Evolutionary conservation across 1,284 basidiomycete genomes (phyloP).

Genomic region (Pholiota adiposa): DNA sequence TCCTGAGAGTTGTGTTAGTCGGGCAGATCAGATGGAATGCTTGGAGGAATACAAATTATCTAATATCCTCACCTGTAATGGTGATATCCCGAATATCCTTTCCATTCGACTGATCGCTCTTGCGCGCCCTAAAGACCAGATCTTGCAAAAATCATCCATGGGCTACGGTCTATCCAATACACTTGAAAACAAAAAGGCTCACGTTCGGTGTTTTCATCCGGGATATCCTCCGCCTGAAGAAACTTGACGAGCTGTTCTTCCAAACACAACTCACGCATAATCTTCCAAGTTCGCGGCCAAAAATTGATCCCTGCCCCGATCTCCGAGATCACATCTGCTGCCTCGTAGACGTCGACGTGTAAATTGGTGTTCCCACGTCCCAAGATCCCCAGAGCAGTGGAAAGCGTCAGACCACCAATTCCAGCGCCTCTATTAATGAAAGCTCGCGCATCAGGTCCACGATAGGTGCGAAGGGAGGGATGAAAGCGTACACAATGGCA

Average conservation of each 20-base stretch:
- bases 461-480: not conserved
- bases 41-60: no score
- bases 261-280: conserved; percentile 25
- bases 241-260: conserved; percentile 22
- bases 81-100: conserved; percentile 17
- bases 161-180: no score
- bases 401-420: conserved; percentile 28
- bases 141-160: not conserved
- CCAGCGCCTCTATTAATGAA: conserved; percentile 25
- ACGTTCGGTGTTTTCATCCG: conserved; percentile 22
- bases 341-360: conserved; percentile 28
- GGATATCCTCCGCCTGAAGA: conserved; percentile 14
- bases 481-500: conserved; percentile 18
- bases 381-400: conserved; percentile 23
- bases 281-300: conserved; percentile 29
- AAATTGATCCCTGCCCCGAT: conserved; percentile 30
- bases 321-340: conserved; percentile 23
- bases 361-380: conserved; percentile 9
- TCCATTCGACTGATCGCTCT: conserved; percentile 24
- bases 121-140: conserved; percentile 22
- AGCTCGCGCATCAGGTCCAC: not conserved
- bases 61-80: conserved; percentile 20
- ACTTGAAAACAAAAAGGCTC: not conserved
- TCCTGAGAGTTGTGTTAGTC: conserved; percentile 12
- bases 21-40: no score